These are phyloP conservation scores for Pisolithus tinctorius DNA, from an alignment of 768 basidiomycete genomes.

Conservation along the genomic window DNA sequence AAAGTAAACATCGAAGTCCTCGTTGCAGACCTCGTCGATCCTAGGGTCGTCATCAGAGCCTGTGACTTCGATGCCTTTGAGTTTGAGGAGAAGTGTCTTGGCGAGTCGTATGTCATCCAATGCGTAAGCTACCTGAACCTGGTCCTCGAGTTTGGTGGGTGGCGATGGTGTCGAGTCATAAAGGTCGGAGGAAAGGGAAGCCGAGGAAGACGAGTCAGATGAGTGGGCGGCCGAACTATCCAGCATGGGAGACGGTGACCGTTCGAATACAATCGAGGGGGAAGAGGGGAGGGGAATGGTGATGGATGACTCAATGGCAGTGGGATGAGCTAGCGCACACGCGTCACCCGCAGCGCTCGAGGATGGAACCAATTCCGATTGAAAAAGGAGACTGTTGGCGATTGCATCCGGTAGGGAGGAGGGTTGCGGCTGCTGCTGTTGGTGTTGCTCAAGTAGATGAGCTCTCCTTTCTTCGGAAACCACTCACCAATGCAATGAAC, in stretches of 20 bases:
- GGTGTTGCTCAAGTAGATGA: neutral
- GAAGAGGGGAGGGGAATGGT: slow-evolving; percentile 4
- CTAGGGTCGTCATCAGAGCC: slow-evolving; percentile 54
- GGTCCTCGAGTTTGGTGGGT: slow-evolving; percentile 48
- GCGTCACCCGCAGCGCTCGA: neutral
- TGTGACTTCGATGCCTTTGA: slow-evolving; percentile 56
- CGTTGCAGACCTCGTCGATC: slow-evolving; percentile 51
- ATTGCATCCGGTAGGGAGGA: neutral
- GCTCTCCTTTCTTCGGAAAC: slow-evolving; percentile 36
- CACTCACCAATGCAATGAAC: slow-evolving; percentile 10
- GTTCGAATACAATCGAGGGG: neutral
- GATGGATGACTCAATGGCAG: neutral
- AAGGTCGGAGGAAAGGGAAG: slow-evolving; percentile 30
- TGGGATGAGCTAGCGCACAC: neutral
- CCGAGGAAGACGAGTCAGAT: slow-evolving; percentile 14
- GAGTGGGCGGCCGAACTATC: slow-evolving; percentile 8
- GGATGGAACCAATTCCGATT: neutral
- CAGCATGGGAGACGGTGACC: slow-evolving; percentile 1
- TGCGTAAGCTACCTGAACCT: slow-evolving; percentile 61
- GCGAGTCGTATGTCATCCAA: slow-evolving; percentile 62
- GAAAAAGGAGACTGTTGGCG: neutral
- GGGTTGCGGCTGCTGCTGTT: slow-evolving; percentile 8
- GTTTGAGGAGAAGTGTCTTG: slow-evolving; percentile 54
- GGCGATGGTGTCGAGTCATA: slow-evolving; percentile 40
- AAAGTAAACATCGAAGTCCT: slow-evolving; percentile 36